A percentile compares a stretch with the other conserved stretches of the same genome.
Conservation (phyloP, 164 flowering plant species). For the Paratinospora sagittata region DNA sequence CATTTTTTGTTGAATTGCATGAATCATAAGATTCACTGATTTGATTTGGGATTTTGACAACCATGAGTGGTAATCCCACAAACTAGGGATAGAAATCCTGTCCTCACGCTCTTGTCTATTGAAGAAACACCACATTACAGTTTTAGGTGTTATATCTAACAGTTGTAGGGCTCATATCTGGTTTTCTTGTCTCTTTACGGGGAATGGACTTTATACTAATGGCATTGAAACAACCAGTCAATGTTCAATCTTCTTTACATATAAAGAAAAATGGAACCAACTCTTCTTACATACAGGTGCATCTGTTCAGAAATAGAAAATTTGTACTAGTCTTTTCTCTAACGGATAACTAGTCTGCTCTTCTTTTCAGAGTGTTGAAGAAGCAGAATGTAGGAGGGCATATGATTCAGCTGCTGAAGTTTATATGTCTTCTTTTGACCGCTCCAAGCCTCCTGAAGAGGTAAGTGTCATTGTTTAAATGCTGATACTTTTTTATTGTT, state of each 20-base stretch:
- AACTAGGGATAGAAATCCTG: neutral
- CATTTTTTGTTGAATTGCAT: too few species aligned
- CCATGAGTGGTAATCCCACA: neutral
- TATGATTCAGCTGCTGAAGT: conserved; percentile 73
- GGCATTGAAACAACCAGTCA: neutral
- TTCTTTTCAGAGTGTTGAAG: conserved; percentile 87
- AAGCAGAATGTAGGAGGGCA: conserved; percentile 91
- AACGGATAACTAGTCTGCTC: neutral
- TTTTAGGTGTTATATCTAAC: neutral
- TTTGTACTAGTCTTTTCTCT: neutral
- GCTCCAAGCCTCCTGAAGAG: conserved; percentile 90
- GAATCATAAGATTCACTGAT: too few species aligned
- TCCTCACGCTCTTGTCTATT: neutral
- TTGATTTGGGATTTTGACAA: too few species aligned
- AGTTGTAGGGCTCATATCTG: neutral
- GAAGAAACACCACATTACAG: neutral
- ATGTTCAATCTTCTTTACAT: neutral
- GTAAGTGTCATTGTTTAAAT: conserved; percentile 40
- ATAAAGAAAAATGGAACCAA: neutral
- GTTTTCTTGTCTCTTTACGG: neutral
- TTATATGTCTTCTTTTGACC: conserved; percentile 85
- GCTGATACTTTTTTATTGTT: conserved; percentile 5
- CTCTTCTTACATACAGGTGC: neutral
- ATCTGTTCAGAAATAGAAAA: neutral
- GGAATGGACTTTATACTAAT: neutral